Conservation (phyloP, 495 filamentous ascomycete genomes). For the Penicillium dipodomyicola region DNA sequence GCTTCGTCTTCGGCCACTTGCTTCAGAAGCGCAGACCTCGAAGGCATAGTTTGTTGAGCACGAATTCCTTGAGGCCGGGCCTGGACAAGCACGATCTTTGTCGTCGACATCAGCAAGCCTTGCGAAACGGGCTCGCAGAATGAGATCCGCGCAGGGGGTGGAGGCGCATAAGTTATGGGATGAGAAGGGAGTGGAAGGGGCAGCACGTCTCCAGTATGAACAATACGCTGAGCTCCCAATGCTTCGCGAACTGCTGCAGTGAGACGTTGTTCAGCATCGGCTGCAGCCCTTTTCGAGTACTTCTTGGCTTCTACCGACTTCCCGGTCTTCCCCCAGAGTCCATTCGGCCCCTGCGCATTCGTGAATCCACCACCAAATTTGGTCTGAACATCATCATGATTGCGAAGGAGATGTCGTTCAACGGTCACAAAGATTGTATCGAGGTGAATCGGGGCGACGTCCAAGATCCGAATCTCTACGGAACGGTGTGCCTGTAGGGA, state of each 20-base stretch:
- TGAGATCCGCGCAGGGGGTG: constrained; percentile 66
- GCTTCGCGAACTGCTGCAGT: constrained; percentile 76
- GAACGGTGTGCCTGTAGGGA: constrained; percentile 52
- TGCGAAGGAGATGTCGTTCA: constrained; percentile 68
- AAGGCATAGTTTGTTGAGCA: constrained; percentile 28
- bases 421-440: constrained; percentile 83
- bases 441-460: constrained; percentile 74
- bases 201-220: constrained; percentile 81
- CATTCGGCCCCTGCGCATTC: constrained; percentile 34
- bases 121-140: constrained; percentile 78
- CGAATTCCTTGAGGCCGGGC: constrained; percentile 45
- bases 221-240: constrained; percentile 63
- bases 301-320: constrained; percentile 39
- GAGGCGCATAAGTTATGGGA: constrained; percentile 80
- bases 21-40: constrained; percentile 44
- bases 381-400: constrained; percentile 59
- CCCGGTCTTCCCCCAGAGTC: constrained; percentile 39
- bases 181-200: constrained; percentile 81
- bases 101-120: constrained; percentile 67
- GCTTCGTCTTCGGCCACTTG: constrained; percentile 68
- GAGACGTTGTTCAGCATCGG: constrained; percentile 60
- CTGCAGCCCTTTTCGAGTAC: constrained; percentile 35
- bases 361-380: constrained; percentile 63
- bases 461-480: constrained; percentile 80
- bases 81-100: constrained; percentile 72